Evolutionary conservation across 331 rosid species (phyloP).

Genomic region (Acacia concinna): DNA sequence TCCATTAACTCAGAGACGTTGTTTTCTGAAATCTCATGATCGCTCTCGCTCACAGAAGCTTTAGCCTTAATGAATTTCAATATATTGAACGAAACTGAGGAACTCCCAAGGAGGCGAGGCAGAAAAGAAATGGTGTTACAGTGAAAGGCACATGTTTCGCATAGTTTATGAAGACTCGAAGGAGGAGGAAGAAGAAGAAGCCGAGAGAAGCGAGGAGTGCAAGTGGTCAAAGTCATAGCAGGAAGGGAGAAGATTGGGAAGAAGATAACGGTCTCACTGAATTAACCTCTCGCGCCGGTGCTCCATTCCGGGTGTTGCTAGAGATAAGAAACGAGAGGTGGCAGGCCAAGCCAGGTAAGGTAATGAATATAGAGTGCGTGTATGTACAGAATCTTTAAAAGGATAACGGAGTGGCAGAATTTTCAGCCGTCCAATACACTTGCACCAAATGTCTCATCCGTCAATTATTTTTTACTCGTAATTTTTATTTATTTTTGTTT

Average conservation of each 20-base stretch:
- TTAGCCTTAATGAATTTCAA: constrained; percentile 36
- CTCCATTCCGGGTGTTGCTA: not conserved
- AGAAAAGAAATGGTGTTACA: constrained; percentile 20
- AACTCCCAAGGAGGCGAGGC: constrained; percentile 32
- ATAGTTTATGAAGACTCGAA: constrained; percentile 38
- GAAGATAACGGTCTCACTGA: not conserved
- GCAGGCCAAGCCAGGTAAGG: not conserved
- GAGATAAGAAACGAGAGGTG: constrained; percentile 38
- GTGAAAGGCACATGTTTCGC: constrained; percentile 28
- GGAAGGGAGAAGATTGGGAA: not conserved
- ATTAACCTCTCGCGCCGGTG: not conserved
- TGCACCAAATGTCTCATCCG: not conserved
- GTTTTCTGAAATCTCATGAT: constrained; percentile 43
- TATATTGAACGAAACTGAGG: constrained; percentile 33
- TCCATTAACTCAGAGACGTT: constrained; percentile 45
- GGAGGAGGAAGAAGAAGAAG: constrained; percentile 37
- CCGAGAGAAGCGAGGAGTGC: constrained; percentile 53
- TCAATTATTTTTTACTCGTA: not conserved
- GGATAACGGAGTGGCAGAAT: too few relatives aligned
- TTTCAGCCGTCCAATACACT: not conserved
- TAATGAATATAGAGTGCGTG: not conserved
- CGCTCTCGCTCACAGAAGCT: constrained; percentile 60
- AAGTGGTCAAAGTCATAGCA: constrained; percentile 58
- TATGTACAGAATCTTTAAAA: not conserved
- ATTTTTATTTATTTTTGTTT: too few relatives aligned